Conservation (phyloP, 768 basidiomycete species). For the Mycena venus region DNA sequence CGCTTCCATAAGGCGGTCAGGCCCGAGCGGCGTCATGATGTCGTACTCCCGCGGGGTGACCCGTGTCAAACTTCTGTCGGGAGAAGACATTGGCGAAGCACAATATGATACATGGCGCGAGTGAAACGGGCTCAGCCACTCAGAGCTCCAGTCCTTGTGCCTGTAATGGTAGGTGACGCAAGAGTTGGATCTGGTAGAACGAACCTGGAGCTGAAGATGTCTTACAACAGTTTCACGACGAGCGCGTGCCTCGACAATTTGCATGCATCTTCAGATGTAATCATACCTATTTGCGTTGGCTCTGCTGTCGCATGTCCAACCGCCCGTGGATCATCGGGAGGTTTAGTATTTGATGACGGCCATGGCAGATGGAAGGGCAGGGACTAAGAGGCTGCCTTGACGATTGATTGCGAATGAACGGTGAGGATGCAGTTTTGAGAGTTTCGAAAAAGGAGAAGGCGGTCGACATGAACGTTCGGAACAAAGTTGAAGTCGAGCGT, state of each 20-base stretch:
- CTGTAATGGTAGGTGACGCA: not conserved
- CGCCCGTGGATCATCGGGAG: too few relatives aligned
- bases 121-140: not conserved
- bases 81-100: too few relatives aligned
- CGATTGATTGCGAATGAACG: slow-evolving; percentile 8
- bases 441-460: not conserved
- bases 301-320: not conserved
- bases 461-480: not conserved
- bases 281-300: not conserved
- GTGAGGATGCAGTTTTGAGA: not conserved
- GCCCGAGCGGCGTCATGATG: too few relatives aligned
- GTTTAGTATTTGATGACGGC: not conserved
- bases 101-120: not conserved
- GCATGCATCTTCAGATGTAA: not conserved
- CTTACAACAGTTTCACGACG: not conserved
- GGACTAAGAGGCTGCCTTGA: not conserved
- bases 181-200: not conserved
- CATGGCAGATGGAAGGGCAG: not conserved
- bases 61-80: too few relatives aligned
- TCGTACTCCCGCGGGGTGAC: too few relatives aligned
- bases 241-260: not conserved
- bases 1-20: too few relatives aligned
- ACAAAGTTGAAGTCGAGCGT: too few relatives aligned
- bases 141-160: not conserved
- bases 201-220: not conserved